Percentiles rank a stretch among this genome's conserved stretches.
Conservation (phyloP, 2,329 filamentous ascomycete species). For the Stagonosporopsis vannaccii region DNA sequence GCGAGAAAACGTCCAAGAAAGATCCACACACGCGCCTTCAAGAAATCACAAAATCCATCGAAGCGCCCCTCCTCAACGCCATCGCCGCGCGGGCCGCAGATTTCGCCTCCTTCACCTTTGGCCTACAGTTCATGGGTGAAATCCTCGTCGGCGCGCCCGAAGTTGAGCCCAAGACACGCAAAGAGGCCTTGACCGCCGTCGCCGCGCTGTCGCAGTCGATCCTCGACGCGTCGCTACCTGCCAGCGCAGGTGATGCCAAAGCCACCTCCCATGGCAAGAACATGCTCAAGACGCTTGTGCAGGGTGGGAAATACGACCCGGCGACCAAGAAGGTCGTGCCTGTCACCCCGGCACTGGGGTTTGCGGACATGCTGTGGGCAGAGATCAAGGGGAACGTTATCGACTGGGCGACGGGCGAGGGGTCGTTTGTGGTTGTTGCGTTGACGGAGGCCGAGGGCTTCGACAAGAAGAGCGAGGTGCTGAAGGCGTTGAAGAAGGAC, state of each 20-base stretch:
- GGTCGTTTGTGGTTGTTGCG: slow-evolving; percentile 85
- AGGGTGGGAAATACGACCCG: slow-evolving; percentile 86
- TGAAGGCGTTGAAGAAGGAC: slow-evolving; percentile 74
- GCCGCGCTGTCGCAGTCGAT: slow-evolving; percentile 53
- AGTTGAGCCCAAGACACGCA: slow-evolving; percentile 66
- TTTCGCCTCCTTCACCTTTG: slow-evolving; percentile 78
- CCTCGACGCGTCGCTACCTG: slow-evolving; percentile 45
- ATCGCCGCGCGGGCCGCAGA: slow-evolving; percentile 72
- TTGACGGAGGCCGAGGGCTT: slow-evolving; percentile 78
- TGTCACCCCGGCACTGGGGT: slow-evolving; percentile 78
- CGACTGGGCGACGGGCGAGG: slow-evolving; percentile 84
- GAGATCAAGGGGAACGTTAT: slow-evolving; percentile 77
- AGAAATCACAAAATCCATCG: slow-evolving; percentile 78
- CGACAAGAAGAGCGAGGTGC: slow-evolving; percentile 69
- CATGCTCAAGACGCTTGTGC: slow-evolving; percentile 89
- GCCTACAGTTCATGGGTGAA: slow-evolving; percentile 85
- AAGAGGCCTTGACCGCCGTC: slow-evolving; percentile 71
- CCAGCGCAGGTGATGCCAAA: slow-evolving; percentile 32
- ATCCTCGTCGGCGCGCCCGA: slow-evolving; percentile 78
- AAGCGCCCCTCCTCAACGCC: slow-evolving; percentile 76
- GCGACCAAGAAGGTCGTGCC: slow-evolving; percentile 72
- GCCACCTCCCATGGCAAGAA: slow-evolving; percentile 74
- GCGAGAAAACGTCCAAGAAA: slow-evolving; percentile 90
- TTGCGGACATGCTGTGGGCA: slow-evolving; percentile 82
- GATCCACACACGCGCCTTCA: slow-evolving; percentile 76